phyloP scores from a whole-genome alignment of 2,329 filamentous ascomycete genomes.

The Allantophomopsis cytisporea region DNA sequence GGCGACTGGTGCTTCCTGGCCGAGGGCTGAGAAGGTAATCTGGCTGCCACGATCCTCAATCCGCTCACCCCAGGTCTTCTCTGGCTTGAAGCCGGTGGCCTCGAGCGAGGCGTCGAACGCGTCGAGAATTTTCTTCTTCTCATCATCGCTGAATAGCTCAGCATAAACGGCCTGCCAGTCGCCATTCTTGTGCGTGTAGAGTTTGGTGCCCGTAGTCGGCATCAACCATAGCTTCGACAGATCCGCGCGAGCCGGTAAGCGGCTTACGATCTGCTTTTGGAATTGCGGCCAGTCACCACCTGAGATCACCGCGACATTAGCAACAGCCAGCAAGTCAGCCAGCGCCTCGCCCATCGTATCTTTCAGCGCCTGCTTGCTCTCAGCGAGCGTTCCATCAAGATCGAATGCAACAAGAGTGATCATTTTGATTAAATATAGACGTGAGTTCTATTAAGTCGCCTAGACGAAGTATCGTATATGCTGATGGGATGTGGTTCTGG shows the following conservation, averaged over 20 bases:
- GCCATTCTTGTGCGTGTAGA: slow-evolving; percentile 19
- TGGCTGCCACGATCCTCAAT: slow-evolving; percentile 27
- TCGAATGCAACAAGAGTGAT: slow-evolving; percentile 22
- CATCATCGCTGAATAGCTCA: slow-evolving; percentile 21
- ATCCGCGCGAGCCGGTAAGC: slow-evolving; percentile 20
- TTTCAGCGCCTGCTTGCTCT: slow-evolving; percentile 21
- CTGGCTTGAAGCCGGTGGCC: slow-evolving; percentile 22
- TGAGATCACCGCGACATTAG: slow-evolving; percentile 25
- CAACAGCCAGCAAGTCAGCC: slow-evolving; percentile 21
- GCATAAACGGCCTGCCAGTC: slow-evolving; percentile 21
- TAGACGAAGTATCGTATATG: no score
- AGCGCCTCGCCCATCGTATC: slow-evolving; percentile 19
- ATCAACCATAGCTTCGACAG: slow-evolving; percentile 26
- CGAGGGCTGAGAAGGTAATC: slow-evolving; percentile 26
- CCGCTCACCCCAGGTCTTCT: slow-evolving; percentile 23
- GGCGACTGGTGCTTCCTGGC: slow-evolving; percentile 22
- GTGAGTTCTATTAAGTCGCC: no score
- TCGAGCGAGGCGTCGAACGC: slow-evolving; percentile 21
- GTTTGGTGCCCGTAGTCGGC: slow-evolving; percentile 26
- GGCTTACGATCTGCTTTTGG: slow-evolving; percentile 24
- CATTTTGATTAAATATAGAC: no score
- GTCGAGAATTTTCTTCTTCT: slow-evolving; percentile 16
- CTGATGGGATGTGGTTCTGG: no score
- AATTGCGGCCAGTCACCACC: slow-evolving; percentile 28
- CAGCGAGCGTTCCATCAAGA: slow-evolving; percentile 22